Percentiles rank a stretch among this genome's conserved stretches.
phyloP scores from a whole-genome alignment of 2,329 filamentous ascomycete genomes.

The Fusarium dlaminii region DNA sequence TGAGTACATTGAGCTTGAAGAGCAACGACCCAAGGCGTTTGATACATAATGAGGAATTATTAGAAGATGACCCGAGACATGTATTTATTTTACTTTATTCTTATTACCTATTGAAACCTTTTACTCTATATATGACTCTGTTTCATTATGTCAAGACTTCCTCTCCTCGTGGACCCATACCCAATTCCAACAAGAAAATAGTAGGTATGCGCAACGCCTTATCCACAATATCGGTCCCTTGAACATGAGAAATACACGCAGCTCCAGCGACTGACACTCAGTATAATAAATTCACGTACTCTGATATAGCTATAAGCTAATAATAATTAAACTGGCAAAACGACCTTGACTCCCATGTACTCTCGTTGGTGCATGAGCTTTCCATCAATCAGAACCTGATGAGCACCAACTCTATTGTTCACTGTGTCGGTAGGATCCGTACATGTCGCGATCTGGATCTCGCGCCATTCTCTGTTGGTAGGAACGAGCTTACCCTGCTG shows the following conservation, averaged over 20 bases:
- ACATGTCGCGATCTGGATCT: conserved; percentile 57
- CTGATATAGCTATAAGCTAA: rapidly evolving
- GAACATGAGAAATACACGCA: background rate
- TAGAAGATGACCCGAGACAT: background rate
- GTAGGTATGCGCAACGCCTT: too few relatives aligned
- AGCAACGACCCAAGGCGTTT: conserved; percentile 1
- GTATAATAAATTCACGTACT: background rate
- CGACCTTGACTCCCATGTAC: conserved; percentile 58
- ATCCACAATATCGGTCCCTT: too few relatives aligned
- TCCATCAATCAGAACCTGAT: conserved; percentile 55
- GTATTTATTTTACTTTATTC: background rate
- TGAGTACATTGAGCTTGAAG: conserved; percentile 7
- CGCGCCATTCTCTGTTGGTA: conserved; percentile 58
- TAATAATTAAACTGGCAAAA: conserved; percentile 49
- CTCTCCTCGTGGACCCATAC: background rate
- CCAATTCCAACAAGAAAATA: rapidly evolving
- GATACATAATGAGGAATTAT: background rate
- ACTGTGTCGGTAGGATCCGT: conserved; percentile 54
- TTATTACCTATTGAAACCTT: rapidly evolving
- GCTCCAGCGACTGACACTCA: background rate
- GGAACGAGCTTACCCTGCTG: conserved; percentile 53
- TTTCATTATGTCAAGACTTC: too few relatives aligned
- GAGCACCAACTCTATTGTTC: conserved; percentile 52
- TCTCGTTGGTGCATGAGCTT: conserved; percentile 58
- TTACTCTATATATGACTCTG: rapidly evolving